Percentiles rank a stretch among this genome's conserved stretches.
Conservation (phyloP, 345 rosid genomes). For the Schrenkiella parvula region DNA sequence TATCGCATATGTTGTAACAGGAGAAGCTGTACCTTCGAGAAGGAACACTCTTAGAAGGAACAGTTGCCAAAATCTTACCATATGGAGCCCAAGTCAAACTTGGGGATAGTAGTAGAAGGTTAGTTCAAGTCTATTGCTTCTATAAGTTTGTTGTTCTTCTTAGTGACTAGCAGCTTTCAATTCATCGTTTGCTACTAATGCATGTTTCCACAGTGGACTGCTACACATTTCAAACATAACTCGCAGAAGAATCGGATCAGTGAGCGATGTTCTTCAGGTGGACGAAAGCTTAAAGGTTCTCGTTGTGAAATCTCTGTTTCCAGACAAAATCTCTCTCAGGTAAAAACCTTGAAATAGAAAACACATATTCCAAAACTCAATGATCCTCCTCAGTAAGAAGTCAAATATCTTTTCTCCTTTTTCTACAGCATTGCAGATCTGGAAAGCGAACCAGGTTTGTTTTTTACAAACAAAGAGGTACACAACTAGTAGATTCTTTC, state of each 20-base stretch:
- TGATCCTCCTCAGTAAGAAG: background rate
- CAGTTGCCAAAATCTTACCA: constrained; percentile 64
- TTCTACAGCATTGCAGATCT: constrained; percentile 72
- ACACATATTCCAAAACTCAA: background rate
- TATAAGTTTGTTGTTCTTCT: background rate
- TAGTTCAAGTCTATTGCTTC: background rate
- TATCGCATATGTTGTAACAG: constrained; percentile 38
- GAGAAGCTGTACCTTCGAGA: constrained; percentile 70
- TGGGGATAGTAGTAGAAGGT: constrained; percentile 82
- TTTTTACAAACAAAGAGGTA: constrained; percentile 79
- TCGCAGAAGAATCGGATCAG: constrained; percentile 45
- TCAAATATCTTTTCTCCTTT: background rate
- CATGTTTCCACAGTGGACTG: constrained; percentile 57
- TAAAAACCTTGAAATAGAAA: constrained; percentile 2
- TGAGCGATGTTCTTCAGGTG: constrained; percentile 58
- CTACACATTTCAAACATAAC: constrained; percentile 85
- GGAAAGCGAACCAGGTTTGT: constrained; percentile 84
- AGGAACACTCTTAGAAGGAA: constrained; percentile 89
- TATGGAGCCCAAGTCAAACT: constrained; percentile 90
- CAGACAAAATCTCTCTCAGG: constrained; percentile 88
- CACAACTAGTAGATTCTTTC: background rate
- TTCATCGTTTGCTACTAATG: background rate
- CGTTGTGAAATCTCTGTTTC: constrained; percentile 66
- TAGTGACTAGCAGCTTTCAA: background rate
- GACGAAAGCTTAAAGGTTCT: constrained; percentile 75